These are phyloP conservation scores for Eragrostis nindensis DNA, from an alignment of 176 grass and related monocot species.

Conservation along the genomic window DNA sequence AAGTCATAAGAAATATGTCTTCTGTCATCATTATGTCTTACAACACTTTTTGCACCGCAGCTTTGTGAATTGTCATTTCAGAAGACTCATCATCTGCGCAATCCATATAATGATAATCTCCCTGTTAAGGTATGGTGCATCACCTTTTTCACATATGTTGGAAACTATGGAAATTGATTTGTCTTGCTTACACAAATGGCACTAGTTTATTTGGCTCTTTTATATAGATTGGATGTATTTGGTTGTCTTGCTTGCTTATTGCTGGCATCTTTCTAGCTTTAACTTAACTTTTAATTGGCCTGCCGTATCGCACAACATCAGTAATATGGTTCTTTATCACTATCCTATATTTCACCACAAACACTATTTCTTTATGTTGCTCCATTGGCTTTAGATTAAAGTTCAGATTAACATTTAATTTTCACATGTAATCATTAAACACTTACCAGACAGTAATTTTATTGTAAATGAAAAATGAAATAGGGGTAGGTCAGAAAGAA, in stretches of 20 bases:
- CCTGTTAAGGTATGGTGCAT: conserved; percentile 81
- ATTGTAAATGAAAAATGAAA: background rate
- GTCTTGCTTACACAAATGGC: background rate
- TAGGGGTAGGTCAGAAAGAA: background rate
- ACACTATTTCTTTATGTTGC: background rate
- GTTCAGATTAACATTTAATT: background rate
- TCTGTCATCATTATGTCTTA: conserved; percentile 20
- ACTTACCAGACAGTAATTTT: background rate
- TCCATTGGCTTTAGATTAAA: conserved; percentile 13
- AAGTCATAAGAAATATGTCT: conserved; percentile 10
- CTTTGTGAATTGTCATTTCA: conserved; percentile 98
- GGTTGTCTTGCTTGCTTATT: background rate
- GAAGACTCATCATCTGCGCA: conserved; percentile 96
- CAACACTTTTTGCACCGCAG: conserved; percentile 62
- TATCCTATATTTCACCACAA: conserved; percentile 17
- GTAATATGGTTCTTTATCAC: background rate
- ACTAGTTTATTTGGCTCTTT: background rate
- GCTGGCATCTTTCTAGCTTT: background rate
- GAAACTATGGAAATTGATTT: background rate
- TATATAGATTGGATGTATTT: background rate
- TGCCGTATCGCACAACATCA: background rate
- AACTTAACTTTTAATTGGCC: background rate
- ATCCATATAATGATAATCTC: conserved; percentile 99
- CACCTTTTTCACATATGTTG: conserved; percentile 14
- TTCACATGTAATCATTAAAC: conserved; percentile 1